Evolutionary conservation across 2,329 filamentous ascomycete species (phyloP).

Genomic region (Alternaria sp.): DNA sequence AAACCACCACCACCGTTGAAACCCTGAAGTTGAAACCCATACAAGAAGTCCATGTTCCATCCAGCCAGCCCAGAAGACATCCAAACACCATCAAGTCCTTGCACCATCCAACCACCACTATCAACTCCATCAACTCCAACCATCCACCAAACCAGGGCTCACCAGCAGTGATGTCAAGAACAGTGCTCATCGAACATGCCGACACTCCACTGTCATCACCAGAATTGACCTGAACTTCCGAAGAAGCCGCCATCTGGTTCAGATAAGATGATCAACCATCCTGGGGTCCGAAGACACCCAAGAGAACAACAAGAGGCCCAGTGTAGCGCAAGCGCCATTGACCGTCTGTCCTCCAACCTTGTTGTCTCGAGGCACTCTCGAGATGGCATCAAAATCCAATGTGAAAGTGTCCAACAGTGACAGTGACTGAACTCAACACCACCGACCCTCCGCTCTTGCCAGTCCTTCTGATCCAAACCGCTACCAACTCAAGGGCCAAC

Average conservation of each 20-base stretch:
- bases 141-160: background rate
- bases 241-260: background rate
- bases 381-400: background rate
- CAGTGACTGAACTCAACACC: background rate
- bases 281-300: background rate
- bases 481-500: conserved; percentile 2
- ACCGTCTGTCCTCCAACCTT: conserved; percentile 18
- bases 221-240: background rate
- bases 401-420: background rate
- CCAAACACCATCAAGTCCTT: background rate
- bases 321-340: conserved; percentile 10
- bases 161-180: background rate
- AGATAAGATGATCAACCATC: background rate
- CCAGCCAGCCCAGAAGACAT: background rate
- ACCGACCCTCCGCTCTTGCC: background rate
- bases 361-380: background rate
- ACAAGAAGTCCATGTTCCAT: background rate
- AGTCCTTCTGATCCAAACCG: conserved; percentile 8
- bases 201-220: background rate
- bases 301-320: conserved; percentile 10
- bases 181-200: background rate
- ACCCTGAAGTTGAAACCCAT: background rate
- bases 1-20: background rate
- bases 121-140: background rate
- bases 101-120: background rate